Base-by-base conservation (phyloP, 768 basidiomycete genomes). In the Pleurotus djamor region DNA sequence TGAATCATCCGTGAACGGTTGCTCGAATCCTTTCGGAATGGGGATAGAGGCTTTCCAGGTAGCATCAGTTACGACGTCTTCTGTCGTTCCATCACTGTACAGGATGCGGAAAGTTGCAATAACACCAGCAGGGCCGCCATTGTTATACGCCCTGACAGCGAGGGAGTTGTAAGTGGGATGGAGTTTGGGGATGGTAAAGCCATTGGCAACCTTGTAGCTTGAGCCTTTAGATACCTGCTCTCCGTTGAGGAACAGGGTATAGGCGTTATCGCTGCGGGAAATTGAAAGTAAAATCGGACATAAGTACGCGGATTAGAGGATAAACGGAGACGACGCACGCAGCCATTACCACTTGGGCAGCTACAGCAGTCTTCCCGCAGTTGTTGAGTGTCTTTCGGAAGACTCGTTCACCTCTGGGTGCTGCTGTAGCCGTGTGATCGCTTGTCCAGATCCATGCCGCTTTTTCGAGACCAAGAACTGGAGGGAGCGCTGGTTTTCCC, bases 1-100 rank as follows among this genome's bases (percentile, higher is more conserved):
- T 48, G 61, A 67, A 58, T 73, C 75, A 55, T 75, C 68, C 34
- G 66, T 71, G 1, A 61, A 68, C 4, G 68, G 61, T 14, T 68
- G 61, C 57, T 74, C 62, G 61, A 72, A 76, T 2, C 71, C 72
- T 3, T 62, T 52, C 1, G 71, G 69, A 3, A 66, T 63, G 4
- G 7, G 16, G 28, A 41, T 21, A 32, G 43, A 48, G n/a, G 66
- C 64, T 41, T 66, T 67, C 69, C 70, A 73, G 2, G 60, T 58
- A 14, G 62, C 55, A 33, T 73, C 70, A 0, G 67, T 66, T 2
- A 64, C 51, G 0, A 73, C 33, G 1, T 60, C 51, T 13, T 58
- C 37, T 9, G 52, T 63, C 6, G 61, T 61, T 5, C 68, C 69
- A 54, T 71, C 72, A 0, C 64, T 58, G 48, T 65, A 71, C 4